Evolutionary conservation across 345 rosid genomes (phyloP), one percentile per base, ranked within the genome.

Genomic region (Adansonia digitata): DNA sequence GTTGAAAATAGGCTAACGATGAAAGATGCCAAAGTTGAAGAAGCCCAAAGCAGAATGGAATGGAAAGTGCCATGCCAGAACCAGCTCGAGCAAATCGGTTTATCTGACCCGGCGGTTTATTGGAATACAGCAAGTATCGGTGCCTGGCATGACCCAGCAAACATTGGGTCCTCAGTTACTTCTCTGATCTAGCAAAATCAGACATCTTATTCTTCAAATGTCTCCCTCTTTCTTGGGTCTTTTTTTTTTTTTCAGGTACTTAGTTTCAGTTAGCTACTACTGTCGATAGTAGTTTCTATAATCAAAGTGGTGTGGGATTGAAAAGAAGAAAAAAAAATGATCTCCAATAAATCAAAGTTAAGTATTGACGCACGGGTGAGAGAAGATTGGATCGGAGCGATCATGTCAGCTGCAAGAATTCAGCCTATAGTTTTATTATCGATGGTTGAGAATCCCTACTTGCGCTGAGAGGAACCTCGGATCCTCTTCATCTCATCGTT

Each of bases 401-500:
- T 91, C 91, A 86, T 86, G 89, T 88, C 87, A 84, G 93, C 86
- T 48, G 93, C 89, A 85, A 80, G 59, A 81, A 73, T 72, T 78
- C 86, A 80, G 81, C 88, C 90, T 77, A 40, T 12, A 69, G 77
- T 82, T 83, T 84, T 81, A 66, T 78, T 51, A 52, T 78, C 70
- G 78, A 76, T 75, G 92, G 88, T 75, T 82, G 85, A 81, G 61
- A 63, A 43, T 60, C 40, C 39, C 74, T 43, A 70, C 77, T 90
- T 84, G 90, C 89, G 85, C 89, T 86, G 94, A 85, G 89, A 88
- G 86, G 91, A 89, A 88, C 95, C 94, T 91, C 98, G 89, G 98
- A 93, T 90, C 98, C 92, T 79, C 82, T 85, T 86, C 86, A 81
- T 83, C 84, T 86, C 92, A 84, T 87, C 79, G 46, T 75, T 69